Percentiles rank a stretch among this genome's conserved stretches.
These are phyloP conservation scores for Microdochium paspali DNA, from an alignment of 2,329 filamentous ascomycete genomes.

Conservation along the genomic window DNA sequence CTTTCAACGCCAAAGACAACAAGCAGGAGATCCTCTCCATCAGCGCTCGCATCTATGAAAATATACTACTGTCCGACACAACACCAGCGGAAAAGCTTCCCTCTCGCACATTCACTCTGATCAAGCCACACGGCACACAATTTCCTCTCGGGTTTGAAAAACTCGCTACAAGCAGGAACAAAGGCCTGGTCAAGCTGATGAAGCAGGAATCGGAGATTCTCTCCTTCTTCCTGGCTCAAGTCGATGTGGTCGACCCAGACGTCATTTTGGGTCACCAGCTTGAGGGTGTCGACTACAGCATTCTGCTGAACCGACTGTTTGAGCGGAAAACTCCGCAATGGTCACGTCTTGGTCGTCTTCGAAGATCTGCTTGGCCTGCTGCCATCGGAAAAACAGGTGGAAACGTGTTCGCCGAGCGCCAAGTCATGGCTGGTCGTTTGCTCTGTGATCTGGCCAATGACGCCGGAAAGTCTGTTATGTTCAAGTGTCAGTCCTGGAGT, in stretches of 20 bases:
- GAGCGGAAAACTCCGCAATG: slow-evolving; percentile 90
- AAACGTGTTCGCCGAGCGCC: slow-evolving; percentile 87
- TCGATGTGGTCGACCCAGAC: slow-evolving; percentile 85
- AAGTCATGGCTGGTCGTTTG: slow-evolving; percentile 78
- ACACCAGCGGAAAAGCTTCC: slow-evolving; percentile 82
- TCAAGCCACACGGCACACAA: slow-evolving; percentile 65
- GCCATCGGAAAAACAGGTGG: slow-evolving; percentile 78
- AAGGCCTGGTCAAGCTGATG: slow-evolving; percentile 69
- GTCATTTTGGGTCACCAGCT: slow-evolving; percentile 89
- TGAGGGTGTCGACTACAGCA: slow-evolving; percentile 94
- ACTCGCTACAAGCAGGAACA: slow-evolving; percentile 60
- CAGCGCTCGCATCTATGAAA: slow-evolving; percentile 87
- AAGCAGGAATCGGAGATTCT: slow-evolving; percentile 80
- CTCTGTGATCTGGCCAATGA: slow-evolving; percentile 94
- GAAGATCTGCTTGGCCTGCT: slow-evolving; percentile 76
- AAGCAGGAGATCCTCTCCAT: slow-evolving; percentile 93
- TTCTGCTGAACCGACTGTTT: slow-evolving; percentile 75
- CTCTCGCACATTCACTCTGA: slow-evolving; percentile 83
- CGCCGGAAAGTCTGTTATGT: slow-evolving; percentile 93
- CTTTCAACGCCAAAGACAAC: slow-evolving; percentile 84
- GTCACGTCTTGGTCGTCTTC: slow-evolving; percentile 85
- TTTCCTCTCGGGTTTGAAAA: slow-evolving; percentile 86
- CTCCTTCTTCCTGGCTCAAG: slow-evolving; percentile 78
- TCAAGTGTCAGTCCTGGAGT: slow-evolving; percentile 95
- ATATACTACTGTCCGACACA: slow-evolving; percentile 77